Evolutionary conservation across 768 basidiomycete species (phyloP).

Genomic region (Royoungia palumana): DNA sequence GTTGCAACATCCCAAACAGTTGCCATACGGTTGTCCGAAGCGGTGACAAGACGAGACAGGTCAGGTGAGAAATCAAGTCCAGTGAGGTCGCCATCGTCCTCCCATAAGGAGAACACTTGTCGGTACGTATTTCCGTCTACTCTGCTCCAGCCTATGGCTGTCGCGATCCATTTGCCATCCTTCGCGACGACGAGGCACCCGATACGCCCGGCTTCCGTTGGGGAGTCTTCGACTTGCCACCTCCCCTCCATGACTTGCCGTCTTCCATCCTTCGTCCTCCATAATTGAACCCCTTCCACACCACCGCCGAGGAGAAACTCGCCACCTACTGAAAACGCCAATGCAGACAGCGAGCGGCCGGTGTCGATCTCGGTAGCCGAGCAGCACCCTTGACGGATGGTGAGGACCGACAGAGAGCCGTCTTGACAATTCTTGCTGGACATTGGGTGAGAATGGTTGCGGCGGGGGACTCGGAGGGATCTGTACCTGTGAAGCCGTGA

Average conservation of each 20-base stretch:
- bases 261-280: not conserved
- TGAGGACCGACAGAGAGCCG: too few species aligned
- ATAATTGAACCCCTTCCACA: not conserved
- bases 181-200: not conserved
- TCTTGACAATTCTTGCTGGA: too few species aligned
- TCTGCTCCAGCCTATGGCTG: not conserved
- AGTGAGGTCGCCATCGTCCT: not conserved
- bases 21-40: not conserved
- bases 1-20: not conserved
- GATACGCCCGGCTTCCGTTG: not conserved
- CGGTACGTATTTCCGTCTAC: not conserved
- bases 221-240: too few species aligned
- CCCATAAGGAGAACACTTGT: not conserved
- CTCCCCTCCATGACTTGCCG: not conserved
- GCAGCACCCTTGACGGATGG: too few species aligned
- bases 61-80: constrained; percentile 2
- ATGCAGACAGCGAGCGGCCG: not conserved
- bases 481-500: too few species aligned
- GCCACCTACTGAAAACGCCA: not conserved
- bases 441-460: too few species aligned
- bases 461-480: too few species aligned
- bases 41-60: not conserved
- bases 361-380: not conserved
- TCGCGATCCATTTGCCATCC: not conserved
- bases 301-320: not conserved